Evolutionary conservation across 2,329 filamentous ascomycete genomes (phyloP), one percentile per base, ranked within the genome.

Genomic region (Hypoxylon sp.): DNA sequence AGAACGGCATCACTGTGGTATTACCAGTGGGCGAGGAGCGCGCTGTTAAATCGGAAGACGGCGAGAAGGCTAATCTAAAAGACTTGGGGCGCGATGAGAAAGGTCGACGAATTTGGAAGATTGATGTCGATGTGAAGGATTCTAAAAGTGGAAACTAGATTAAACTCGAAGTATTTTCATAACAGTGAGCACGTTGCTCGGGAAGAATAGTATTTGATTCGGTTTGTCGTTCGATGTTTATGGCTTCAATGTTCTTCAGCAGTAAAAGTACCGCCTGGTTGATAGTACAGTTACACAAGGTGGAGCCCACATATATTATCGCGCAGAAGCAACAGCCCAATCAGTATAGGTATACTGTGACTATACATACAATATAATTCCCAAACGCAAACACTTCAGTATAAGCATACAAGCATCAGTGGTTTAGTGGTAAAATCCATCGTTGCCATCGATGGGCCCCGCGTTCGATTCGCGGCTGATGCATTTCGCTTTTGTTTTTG

Each of bases 341-440:
- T 50, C 26, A 31, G n/a, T n/a, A n/a, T n/a, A n/a, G n/a, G n/a
- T n/a, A n/a, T n/a, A n/a, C n/a, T n/a, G n/a, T n/a, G n/a, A n/a
- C n/a, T n/a, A n/a, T n/a, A n/a, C n/a, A n/a, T n/a, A 19, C 19
- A 22, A 46, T 56, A 56, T 56, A 46, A 2, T 1, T 8, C 3
- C 5, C 6, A 24, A 37, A 24, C 5, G 29, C 10, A 39, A 3
- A 1, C 3, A 0, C 19, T 11, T 39, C 33, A 39, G 3, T 31
- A 55, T 31, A 26, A 44, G 19, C 47, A 52, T 31, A 50, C 22
- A 57, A 68, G 77, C 77, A 78, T 77, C 77, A 82, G 81, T 84
- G 82, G 82, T 83, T 83, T 83, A 84, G 81, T 83, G 82, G 82
- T 84, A 84, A 83, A 83, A 84, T 84, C 81, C 81, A 82, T 84